Evolutionary conservation across 1,284 basidiomycete species (phyloP), one percentile per base, ranked within the genome.

Genomic region (Kalmanozyma brasiliensis): DNA sequence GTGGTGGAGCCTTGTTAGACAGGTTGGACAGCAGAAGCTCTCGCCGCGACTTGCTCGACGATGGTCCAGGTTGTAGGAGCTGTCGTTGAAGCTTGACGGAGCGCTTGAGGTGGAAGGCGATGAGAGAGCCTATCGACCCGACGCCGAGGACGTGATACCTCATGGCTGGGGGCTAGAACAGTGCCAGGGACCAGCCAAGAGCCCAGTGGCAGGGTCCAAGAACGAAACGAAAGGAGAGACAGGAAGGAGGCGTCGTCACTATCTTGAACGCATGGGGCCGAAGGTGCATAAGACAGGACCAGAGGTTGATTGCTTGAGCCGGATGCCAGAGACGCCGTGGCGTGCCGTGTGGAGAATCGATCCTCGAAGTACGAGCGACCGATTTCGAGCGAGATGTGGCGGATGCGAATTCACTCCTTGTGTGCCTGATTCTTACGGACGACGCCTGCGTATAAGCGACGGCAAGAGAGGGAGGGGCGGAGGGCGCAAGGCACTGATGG

Each of bases 61-160:
- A 60, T 0, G 65, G 59, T 4, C 66, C 62, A 1, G 68, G 51
- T 29, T 58, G 37, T 5, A 65, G 45, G n/a, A 59, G 62, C 34
- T 59, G 43, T 7, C 68, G 67, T 29, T 67, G 68, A 10, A 66
- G 56, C 34, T 68, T 60, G 36, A 71, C 36, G 9, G 74, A 58
- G 13, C 74, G 64, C 52, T 66, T 71, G 45, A 80, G 52, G 41
- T 82, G 80, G 45, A 77, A 74, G 17, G 77, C 78, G 23, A 82
- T 57, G 20, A 82, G 67, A 16, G 78, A 69, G 46, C 80, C 80
- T 32, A 80, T 73, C 30, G 76, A 69, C 33, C 80, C 80, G 8
- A 80, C 74, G 41, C 80, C 80, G 4, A 80, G 56, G 44, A 82
- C 68, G 53, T 82, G 80, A 49, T 79, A 78, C 11, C 77, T 70